A percentile compares a stretch with the other conserved stretches of the same genome.
Conservation (phyloP, 2,329 filamentous ascomycete species). For the Ophiostoma tasmaniense region DNA sequence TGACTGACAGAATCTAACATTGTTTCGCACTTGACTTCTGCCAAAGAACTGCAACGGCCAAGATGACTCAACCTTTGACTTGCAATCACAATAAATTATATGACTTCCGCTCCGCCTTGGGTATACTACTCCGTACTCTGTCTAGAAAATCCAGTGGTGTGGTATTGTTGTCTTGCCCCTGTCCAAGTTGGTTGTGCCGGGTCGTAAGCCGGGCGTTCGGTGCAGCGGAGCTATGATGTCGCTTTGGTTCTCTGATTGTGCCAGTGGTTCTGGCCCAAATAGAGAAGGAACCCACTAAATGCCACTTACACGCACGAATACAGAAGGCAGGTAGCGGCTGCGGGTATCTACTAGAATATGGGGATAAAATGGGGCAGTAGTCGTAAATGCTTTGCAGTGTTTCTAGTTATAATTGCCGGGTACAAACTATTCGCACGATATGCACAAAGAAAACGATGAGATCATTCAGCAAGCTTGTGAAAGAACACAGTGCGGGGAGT, state of each 20-base stretch:
- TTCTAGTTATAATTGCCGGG: not conserved
- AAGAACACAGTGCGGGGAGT: not conserved
- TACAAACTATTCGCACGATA: not conserved
- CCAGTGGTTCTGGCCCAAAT: not conserved
- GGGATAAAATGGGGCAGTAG: not conserved
- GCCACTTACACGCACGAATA: constrained; percentile 12
- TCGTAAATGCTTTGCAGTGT: not conserved
- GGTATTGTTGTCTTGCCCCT: not conserved
- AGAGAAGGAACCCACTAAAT: not conserved
- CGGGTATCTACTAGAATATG: not conserved
- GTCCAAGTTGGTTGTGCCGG: not conserved
- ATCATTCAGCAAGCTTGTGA: not conserved
- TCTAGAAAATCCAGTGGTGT: not conserved
- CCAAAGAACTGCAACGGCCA: not conserved
- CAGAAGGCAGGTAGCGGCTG: not conserved
- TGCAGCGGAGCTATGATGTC: constrained; percentile 17
- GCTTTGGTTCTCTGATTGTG: not conserved
- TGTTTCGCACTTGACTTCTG: not conserved
- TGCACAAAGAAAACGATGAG: not conserved
- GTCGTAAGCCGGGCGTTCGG: constrained; percentile 16
- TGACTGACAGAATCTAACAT: not conserved
- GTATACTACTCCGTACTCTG: not conserved
- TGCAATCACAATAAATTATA: not conserved
- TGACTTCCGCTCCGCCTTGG: not conserved
- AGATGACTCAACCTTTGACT: not conserved